Evolutionary conservation across 192 early-diverging fungal genomes (phyloP), one percentile per base, ranked within the genome.

Genomic region (Linnemannia zychae): DNA sequence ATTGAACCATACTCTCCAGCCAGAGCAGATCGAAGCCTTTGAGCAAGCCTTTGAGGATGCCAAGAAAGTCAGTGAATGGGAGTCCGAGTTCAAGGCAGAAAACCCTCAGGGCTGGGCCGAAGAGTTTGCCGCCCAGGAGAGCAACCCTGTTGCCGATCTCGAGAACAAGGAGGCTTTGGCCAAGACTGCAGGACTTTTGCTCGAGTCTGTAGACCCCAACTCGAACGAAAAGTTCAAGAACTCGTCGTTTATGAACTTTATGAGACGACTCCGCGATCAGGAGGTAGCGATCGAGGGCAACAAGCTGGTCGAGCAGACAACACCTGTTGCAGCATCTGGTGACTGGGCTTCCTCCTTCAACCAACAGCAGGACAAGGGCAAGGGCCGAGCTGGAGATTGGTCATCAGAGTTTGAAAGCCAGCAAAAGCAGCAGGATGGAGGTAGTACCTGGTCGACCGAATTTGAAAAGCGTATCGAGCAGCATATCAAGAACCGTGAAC

Each of bases 191-290:
- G 94, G 92, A 15, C 89, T 95, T 72, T 90, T 99, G 34, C 82
- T 98, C 18, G 93, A 95, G 44, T 91, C 93, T 40, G 94, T 99
- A 22, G 84, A 92, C 40, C 87, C 80, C n/a, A 90, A 94, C 7
- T 88, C 91, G 52, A 98, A 99, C 73, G 97, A 98, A 40, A 99
- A 99, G 88, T 97, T 99, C 79, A 94, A 95, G 76, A 92, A 95
- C 72, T 98, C 96, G 20, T 92, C 96, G 52, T 99, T 99, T 77
- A 87, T 99, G 88, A 92, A 91, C 17, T 94, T 99, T 84, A 99
- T 99, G 97, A 91, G 96, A 72, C 92, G 97, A 81, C 88, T 99
- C 60, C 91, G 96, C 24, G 96, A 99, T 89, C 89, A 93, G 24
- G 94, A 98, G 85, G 92, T 98, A 1, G 92, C 91, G 7, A 95